These are phyloP conservation scores for Ceratocystiopsis sp. DNA, from an alignment of 2,329 filamentous ascomycete genomes.

Conservation along the genomic window DNA sequence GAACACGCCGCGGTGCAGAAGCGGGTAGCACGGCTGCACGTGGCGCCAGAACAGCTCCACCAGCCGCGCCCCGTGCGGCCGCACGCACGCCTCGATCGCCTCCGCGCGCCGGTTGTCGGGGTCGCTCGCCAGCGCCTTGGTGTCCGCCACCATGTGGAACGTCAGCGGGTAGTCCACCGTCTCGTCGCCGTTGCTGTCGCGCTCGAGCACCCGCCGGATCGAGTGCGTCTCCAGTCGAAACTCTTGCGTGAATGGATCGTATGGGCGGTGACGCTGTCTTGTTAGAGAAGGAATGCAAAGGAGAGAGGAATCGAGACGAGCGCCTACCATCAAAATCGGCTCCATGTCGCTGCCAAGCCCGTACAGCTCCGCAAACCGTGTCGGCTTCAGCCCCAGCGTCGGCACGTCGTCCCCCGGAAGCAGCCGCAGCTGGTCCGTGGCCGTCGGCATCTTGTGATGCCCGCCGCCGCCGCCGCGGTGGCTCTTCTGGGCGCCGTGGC, in stretches of 20 bases:
- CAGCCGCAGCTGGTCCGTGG: background rate
- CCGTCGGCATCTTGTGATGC: background rate
- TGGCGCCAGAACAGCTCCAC: slow-evolving; percentile 46
- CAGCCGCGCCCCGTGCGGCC: slow-evolving; percentile 39
- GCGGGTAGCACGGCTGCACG: slow-evolving; percentile 30
- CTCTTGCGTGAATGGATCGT: slow-evolving; percentile 2
- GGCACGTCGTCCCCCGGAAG: slow-evolving; percentile 3
- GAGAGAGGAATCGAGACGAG: no score
- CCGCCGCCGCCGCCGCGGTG: no score
- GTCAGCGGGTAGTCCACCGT: slow-evolving; percentile 16
- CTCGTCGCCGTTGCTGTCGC: slow-evolving; percentile 11
- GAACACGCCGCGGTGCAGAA: slow-evolving; percentile 35
- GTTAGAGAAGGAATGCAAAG: background rate
- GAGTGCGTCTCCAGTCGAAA: slow-evolving; percentile 5
- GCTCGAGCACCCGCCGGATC: slow-evolving; percentile 7
- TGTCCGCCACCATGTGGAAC: slow-evolving; percentile 18
- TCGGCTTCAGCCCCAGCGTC: slow-evolving; percentile 12
- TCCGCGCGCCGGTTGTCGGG: slow-evolving; percentile 13
- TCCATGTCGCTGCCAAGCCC: slow-evolving; percentile 19
- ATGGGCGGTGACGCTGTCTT: slow-evolving; percentile 4
- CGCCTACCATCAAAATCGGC: slow-evolving; percentile 14
- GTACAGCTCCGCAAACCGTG: slow-evolving; percentile 17
- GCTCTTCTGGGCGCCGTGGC: no score
- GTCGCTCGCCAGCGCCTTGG: slow-evolving; percentile 14
- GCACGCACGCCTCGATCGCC: slow-evolving; percentile 39